Conservation (phyloP, 139 green algal genomes). For the Pleodorina starrii region DNA sequence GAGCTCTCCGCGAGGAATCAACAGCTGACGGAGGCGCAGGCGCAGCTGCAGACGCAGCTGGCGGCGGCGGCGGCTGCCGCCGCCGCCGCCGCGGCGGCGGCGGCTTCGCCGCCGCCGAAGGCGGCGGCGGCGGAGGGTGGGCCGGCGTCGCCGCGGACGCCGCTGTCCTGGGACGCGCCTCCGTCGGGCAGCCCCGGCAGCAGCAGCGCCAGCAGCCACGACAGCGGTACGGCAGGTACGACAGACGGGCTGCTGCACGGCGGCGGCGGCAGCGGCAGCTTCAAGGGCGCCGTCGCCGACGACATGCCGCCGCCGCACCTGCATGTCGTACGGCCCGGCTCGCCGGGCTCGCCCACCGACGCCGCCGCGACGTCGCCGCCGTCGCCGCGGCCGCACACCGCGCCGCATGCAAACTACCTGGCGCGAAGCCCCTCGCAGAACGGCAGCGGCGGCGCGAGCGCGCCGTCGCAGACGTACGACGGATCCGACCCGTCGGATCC, state of each 20-base stretch:
- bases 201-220: neutral
- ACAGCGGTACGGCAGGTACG: neutral
- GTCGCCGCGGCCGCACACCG: conserved; percentile 20
- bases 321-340: too few species aligned
- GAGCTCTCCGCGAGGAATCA: neutral
- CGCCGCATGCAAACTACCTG: conserved; percentile 19
- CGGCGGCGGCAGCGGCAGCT: neutral
- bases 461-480: neutral
- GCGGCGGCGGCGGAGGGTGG: neutral
- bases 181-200: neutral
- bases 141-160: conserved; percentile 31
- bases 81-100: neutral
- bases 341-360: neutral
- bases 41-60: neutral
- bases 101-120: neutral
- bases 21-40: neutral
- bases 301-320: conserved; percentile 8
- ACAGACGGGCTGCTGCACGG: too few species aligned
- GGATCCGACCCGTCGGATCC: neutral
- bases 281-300: neutral
- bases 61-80: neutral
- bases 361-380: neutral
- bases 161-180: conserved; percentile 2
- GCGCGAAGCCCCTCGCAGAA: neutral
- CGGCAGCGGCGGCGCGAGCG: neutral